Evolutionary conservation across 169 alveolate species (phyloP).

Genomic region (Eimeria tenella): DNA sequence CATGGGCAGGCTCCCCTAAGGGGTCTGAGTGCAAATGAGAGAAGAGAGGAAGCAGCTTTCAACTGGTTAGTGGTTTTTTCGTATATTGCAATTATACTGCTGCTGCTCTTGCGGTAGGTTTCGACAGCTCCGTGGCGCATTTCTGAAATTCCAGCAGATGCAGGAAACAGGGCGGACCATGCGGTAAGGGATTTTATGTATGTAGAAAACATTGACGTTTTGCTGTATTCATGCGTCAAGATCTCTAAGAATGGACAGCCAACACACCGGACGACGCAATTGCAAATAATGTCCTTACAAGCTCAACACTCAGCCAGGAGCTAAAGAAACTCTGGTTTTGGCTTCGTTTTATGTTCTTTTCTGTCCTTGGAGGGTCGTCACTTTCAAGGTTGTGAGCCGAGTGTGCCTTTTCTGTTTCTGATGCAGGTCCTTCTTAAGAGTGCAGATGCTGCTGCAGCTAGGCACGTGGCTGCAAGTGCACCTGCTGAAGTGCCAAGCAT

Average conservation of each 20-base stretch:
- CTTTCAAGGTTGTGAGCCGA: too few species aligned
- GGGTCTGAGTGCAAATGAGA: too few species aligned
- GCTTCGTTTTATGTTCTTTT: too few species aligned
- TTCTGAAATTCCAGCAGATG: slow-evolving; percentile 8
- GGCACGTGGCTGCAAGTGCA: slow-evolving; percentile 6
- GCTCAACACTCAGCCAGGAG: too few species aligned
- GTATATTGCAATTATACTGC: not conserved
- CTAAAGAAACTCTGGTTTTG: too few species aligned
- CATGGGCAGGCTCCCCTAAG: too few species aligned
- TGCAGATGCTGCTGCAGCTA: slow-evolving; percentile 48
- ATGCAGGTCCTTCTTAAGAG: slow-evolving; percentile 9
- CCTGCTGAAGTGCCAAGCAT: not conserved
- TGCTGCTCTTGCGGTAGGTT: not conserved
- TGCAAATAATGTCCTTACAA: too few species aligned
- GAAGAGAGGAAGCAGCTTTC: not conserved
- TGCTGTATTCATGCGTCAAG: too few species aligned
- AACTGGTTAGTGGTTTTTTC: not conserved
- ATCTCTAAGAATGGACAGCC: too few species aligned
- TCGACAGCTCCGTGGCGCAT: slow-evolving; percentile 16
- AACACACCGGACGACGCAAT: too few species aligned
- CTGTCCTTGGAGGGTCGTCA: too few species aligned
- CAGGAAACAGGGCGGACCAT: slow-evolving; percentile 23
- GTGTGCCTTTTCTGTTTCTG: not conserved
- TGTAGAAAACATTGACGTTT: too few species aligned
- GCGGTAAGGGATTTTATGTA: slow-evolving; percentile 11